Conservation (phyloP, 345 rosid genomes). For the Aquilaria sinensis region DNA sequence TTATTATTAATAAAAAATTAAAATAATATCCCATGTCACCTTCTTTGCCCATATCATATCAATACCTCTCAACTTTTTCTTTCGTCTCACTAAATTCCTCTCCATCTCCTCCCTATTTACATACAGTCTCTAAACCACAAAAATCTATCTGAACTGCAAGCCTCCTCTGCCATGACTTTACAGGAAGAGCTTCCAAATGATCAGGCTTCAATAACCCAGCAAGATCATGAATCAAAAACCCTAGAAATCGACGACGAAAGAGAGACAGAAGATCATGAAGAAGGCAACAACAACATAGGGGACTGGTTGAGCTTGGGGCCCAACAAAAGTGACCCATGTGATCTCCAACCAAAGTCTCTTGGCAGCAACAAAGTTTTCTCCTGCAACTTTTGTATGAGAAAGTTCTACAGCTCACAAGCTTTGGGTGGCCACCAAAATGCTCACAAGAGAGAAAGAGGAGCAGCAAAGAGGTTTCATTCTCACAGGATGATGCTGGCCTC, state of each 20-base stretch:
- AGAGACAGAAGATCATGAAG: neutral
- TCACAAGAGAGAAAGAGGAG: constrained; percentile 20
- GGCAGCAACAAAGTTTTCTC: constrained; percentile 11
- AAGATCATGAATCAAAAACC: neutral
- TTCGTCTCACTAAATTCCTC: no score
- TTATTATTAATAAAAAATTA: no score
- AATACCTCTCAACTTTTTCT: no score
- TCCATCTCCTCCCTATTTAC: no score
- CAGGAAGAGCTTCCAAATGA: neutral
- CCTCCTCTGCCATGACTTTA: constrained; percentile 6
- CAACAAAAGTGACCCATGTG: neutral
- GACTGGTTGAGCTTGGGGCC: neutral
- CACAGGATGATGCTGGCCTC: neutral
- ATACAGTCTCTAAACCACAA: no score
- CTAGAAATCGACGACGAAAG: neutral
- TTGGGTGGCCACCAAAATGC: constrained; percentile 26
- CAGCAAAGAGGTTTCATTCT: constrained; percentile 17
- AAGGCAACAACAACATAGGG: neutral
- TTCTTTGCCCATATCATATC: no score
- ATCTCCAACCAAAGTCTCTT: neutral
- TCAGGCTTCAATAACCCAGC: no score
- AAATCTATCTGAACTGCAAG: neutral
- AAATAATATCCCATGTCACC: no score
- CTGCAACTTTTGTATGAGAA: constrained; percentile 24
- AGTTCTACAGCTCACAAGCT: constrained; percentile 24